phyloP scores from a whole-genome alignment of 2,329 filamentous ascomycete species.

The Fusarium tjaetaba region DNA sequence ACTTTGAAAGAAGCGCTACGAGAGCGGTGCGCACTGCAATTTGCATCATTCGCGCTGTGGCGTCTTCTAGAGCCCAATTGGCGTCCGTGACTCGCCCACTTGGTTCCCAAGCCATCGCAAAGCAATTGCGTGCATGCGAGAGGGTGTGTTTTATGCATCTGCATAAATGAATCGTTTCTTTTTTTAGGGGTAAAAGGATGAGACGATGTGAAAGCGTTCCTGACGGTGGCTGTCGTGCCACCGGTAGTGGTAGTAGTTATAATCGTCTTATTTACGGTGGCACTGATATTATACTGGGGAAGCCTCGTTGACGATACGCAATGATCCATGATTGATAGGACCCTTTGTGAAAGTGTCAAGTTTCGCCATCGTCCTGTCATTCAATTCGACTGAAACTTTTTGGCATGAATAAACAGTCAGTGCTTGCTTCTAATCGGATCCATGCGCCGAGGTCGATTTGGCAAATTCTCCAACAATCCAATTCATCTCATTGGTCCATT shows the following conservation, averaged over 20 bases:
- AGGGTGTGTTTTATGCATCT: constrained; percentile 13
- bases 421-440: constrained; percentile 9
- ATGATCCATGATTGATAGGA: background rate
- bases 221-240: constrained; percentile 1
- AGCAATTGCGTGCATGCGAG: background rate
- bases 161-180: background rate
- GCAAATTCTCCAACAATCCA: background rate
- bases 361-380: constrained; percentile 5
- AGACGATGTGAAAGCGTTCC: background rate
- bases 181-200: background rate
- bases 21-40: background rate
- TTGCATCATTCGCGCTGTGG: constrained; percentile 30
- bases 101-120: background rate
- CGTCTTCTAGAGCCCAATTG: constrained; percentile 17
- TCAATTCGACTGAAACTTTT: background rate
- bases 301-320: background rate
- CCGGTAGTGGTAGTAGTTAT: background rate
- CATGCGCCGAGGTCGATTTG: background rate
- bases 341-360: constrained; percentile 11
- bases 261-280: background rate
- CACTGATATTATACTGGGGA: background rate
- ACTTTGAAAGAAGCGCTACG: constrained; percentile 1
- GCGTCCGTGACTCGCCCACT: constrained; percentile 1
- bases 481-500: background rate
- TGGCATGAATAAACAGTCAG: background rate